Percentiles rank a stretch among this genome's conserved stretches.
phyloP scores from a whole-genome alignment of 202 grass and related monocot species.

The Hordeum pubiflorum region DNA sequence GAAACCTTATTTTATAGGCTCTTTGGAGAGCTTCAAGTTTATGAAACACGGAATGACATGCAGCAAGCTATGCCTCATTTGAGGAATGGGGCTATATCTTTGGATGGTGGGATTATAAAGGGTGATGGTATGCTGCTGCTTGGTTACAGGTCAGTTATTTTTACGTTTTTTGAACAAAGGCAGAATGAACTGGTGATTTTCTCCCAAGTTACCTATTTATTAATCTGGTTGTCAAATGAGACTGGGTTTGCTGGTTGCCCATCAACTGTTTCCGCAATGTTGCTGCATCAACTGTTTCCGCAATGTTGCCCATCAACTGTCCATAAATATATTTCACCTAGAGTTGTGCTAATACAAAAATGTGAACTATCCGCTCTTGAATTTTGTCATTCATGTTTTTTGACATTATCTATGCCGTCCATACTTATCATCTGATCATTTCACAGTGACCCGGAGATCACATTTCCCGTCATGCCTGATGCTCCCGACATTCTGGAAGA shows the following conservation, averaged over 20 bases:
- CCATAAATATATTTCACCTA: background rate
- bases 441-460: conserved; percentile 31
- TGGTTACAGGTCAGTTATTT: conserved; percentile 31
- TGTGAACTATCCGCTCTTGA: background rate
- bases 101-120: conserved; percentile 54
- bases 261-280: too few species aligned
- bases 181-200: background rate
- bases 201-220: background rate
- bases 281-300: background rate
- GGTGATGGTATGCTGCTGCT: conserved; percentile 27
- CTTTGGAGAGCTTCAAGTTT: conserved; percentile 47
- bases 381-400: background rate
- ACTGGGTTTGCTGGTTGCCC: background rate
- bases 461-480: conserved; percentile 1
- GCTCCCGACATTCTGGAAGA: background rate
- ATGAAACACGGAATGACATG: conserved; percentile 38
- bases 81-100: conserved; percentile 40
- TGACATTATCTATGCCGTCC: background rate
- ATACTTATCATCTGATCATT: background rate
- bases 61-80: conserved; percentile 22
- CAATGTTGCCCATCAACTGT: too few species aligned
- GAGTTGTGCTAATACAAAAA: background rate
- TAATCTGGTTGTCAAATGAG: background rate
- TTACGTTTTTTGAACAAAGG: background rate
- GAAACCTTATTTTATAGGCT: conserved; percentile 55